Evolutionary conservation across 139 green algal species (phyloP).

Genomic region (Nannochloris sp.): DNA sequence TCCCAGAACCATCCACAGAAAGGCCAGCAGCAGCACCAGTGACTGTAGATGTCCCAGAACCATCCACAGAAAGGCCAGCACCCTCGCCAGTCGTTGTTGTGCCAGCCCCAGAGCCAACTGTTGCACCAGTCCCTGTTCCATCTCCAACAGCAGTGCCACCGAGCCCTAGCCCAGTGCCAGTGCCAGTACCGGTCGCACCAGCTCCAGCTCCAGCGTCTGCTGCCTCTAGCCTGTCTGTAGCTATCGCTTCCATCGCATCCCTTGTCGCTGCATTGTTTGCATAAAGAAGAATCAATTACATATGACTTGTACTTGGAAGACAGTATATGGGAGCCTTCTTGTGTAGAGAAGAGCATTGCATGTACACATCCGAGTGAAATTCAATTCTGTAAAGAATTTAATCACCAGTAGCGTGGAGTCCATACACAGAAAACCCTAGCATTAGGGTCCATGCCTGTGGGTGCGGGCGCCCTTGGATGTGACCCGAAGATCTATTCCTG

Average conservation of each 20-base stretch:
- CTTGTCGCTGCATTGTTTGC: background rate
- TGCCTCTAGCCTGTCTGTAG: background rate
- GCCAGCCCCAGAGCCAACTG: background rate
- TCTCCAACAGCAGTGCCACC: background rate
- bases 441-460: no score
- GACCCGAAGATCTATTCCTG: no score
- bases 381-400: no score
- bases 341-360: no score
- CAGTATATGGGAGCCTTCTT: no score
- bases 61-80: background rate
- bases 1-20: background rate
- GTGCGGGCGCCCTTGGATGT: no score
- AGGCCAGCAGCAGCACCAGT: background rate
- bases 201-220: background rate
- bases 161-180: background rate
- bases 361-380: no score
- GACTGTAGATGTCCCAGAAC: background rate
- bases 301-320: no score
- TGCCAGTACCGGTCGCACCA: background rate
- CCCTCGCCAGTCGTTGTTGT: background rate
- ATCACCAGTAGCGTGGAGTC: no score
- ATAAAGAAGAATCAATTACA: no score
- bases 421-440: no score
- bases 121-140: background rate
- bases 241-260: background rate